Evolutionary conservation across 1,139 yeast species (phyloP).

Genomic region (Chernovozyma sophiae-reginae): DNA sequence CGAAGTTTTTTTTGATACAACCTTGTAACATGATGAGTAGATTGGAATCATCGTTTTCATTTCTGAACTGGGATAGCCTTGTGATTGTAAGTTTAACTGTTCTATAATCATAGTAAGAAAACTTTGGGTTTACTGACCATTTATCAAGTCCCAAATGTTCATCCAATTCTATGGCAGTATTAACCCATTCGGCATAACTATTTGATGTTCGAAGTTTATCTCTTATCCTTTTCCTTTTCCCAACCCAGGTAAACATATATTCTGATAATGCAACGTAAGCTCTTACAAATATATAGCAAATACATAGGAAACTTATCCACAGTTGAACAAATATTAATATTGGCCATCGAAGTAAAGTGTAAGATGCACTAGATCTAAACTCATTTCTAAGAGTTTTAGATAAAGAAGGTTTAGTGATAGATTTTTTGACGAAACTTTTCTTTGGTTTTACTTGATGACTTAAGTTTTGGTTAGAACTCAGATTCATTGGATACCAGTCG

Average conservation of each 20-base stretch:
- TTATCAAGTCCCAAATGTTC: constrained; percentile 52
- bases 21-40: constrained; percentile 57
- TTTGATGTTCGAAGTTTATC: constrained; percentile 44
- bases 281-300: constrained; percentile 50
- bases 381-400: constrained; percentile 35
- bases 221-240: constrained; percentile 49
- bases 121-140: constrained; percentile 62
- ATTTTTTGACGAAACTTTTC: background rate
- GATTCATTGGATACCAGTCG: constrained; percentile 65
- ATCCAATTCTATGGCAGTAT: constrained; percentile 56
- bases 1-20: constrained; percentile 69
- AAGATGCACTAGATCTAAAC: constrained; percentile 46
- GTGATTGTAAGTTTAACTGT: constrained; percentile 50
- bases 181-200: constrained; percentile 60
- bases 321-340: constrained; percentile 44
- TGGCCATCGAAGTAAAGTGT: constrained; percentile 63
- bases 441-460: constrained; percentile 1
- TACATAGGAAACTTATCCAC: constrained; percentile 53
- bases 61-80: constrained; percentile 38
- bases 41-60: constrained; percentile 35
- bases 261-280: constrained; percentile 65
- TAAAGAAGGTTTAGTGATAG: constrained; percentile 8
- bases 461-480: background rate
- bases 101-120: constrained; percentile 65
- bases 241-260: constrained; percentile 55